Evolutionary conservation across 1,284 basidiomycete genomes (phyloP).

Genomic region (Exobasidium cylindrosporum): DNA sequence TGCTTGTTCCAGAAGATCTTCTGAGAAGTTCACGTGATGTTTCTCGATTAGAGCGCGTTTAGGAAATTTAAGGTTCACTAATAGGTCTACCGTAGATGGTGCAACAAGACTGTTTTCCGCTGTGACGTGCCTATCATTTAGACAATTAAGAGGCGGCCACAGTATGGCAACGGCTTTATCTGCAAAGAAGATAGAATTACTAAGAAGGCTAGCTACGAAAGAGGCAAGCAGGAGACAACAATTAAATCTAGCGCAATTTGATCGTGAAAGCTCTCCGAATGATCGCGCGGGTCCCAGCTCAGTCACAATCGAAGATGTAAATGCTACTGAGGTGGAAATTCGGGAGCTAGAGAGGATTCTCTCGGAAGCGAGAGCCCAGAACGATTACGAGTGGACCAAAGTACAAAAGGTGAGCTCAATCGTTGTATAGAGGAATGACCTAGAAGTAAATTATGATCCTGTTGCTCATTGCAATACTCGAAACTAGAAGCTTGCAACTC

Average conservation of each 20-base stretch:
- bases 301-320: background rate
- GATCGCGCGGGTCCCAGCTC: background rate
- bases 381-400: conserved; percentile 4
- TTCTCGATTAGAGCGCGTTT: too few species aligned
- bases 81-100: too few species aligned
- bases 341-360: background rate
- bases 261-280: background rate
- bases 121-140: background rate
- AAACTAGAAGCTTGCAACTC: too few species aligned
- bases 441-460: too few species aligned
- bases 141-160: background rate
- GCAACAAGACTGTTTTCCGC: too few species aligned
- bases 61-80: too few species aligned
- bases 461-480: too few species aligned
- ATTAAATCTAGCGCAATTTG: background rate
- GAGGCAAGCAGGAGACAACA: conserved; percentile 1
- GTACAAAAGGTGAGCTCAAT: background rate
- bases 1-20: too few species aligned
- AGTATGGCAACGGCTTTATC: background rate
- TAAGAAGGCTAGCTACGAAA: conserved; percentile 3
- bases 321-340: background rate
- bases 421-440: too few species aligned
- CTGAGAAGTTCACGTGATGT: too few species aligned
- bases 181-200: background rate
- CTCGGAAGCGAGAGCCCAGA: background rate